Percentiles rank a stretch among this genome's conserved stretches.
These are phyloP conservation scores for Cyberlindnera veronae DNA, from an alignment of 805 yeast species.

Conservation along the genomic window DNA sequence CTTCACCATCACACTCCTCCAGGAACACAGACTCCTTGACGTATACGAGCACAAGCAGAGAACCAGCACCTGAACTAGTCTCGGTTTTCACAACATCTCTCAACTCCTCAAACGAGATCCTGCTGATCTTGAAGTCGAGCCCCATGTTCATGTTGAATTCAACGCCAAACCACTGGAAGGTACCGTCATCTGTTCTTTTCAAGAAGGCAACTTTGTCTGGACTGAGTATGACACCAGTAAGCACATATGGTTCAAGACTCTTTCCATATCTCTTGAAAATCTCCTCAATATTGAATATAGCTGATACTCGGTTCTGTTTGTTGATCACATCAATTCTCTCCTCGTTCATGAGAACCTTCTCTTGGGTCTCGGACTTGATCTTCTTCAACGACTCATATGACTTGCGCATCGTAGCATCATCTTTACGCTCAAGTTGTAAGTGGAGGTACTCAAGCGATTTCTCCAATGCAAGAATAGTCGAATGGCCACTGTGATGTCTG, in stretches of 20 bases:
- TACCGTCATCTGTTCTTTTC: slow-evolving; percentile 16
- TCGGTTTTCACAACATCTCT: slow-evolving; percentile 18
- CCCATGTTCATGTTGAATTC: slow-evolving; percentile 27
- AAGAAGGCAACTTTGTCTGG: slow-evolving; percentile 32
- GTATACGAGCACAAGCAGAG: slow-evolving; percentile 33
- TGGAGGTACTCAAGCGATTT: slow-evolving; percentile 28
- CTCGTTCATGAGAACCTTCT: not conserved
- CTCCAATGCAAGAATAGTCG: too few species aligned
- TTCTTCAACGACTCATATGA: slow-evolving; percentile 4
- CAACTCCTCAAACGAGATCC: slow-evolving; percentile 27
- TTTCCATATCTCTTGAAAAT: slow-evolving; percentile 23
- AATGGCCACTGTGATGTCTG: too few species aligned
- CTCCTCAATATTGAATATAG: slow-evolving; percentile 27
- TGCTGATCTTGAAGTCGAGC: slow-evolving; percentile 24
- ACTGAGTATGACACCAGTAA: slow-evolving; percentile 35
- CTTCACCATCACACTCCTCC: slow-evolving; percentile 2
- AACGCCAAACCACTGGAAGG: slow-evolving; percentile 33
- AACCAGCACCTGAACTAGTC: slow-evolving; percentile 26
- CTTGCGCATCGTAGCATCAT: slow-evolving; percentile 11
- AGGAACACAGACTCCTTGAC: slow-evolving; percentile 29
- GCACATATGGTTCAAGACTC: slow-evolving; percentile 35
- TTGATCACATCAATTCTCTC: slow-evolving; percentile 6
- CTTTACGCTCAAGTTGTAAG: slow-evolving; percentile 16
- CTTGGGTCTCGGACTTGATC: not conserved
- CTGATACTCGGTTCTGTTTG: slow-evolving; percentile 16